Percentiles rank a stretch among this genome's conserved stretches.
Evolutionary conservation across 805 yeast species (phyloP).

Genomic region (Candida bentonensis): DNA sequence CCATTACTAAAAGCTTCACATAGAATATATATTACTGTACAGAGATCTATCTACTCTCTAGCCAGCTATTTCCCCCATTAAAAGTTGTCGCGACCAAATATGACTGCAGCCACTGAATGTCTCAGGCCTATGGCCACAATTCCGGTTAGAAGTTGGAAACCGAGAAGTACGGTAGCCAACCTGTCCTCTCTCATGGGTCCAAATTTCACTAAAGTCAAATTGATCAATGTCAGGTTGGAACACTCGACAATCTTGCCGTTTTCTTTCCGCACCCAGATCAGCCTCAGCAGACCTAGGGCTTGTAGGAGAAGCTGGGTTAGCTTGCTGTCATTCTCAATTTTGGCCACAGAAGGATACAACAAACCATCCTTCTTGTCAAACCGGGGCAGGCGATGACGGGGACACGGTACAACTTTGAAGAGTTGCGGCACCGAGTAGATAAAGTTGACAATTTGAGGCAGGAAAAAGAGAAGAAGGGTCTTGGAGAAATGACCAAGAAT

Average conservation of each 20-base stretch:
- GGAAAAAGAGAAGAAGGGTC: slow-evolving; percentile 69
- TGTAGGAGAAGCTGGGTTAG: slow-evolving; percentile 23
- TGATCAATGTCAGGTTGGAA: slow-evolving; percentile 80
- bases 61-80: slow-evolving; percentile 8
- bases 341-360: slow-evolving; percentile 52
- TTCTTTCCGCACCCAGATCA: slow-evolving; percentile 32
- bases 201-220: slow-evolving; percentile 65
- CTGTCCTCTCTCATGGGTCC: slow-evolving; percentile 85
- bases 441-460: slow-evolving; percentile 87
- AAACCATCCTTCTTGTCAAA: slow-evolving; percentile 55
- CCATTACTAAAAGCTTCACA: not conserved
- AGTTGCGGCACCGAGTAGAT: slow-evolving; percentile 86
- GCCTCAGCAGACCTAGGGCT: slow-evolving; percentile 32
- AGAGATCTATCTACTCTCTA: not conserved
- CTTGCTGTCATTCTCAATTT: slow-evolving; percentile 15
- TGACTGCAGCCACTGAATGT: slow-evolving; percentile 71
- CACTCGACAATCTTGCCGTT: slow-evolving; percentile 27
- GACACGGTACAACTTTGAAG: slow-evolving; percentile 78
- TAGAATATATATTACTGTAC: not conserved
- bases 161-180: slow-evolving; percentile 47
- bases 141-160: slow-evolving; percentile 54
- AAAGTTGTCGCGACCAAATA: slow-evolving; percentile 82
- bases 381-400: slow-evolving; percentile 84
- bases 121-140: slow-evolving; percentile 51
- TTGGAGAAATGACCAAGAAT: slow-evolving; percentile 93